Percentiles rank a stretch among this genome's conserved stretches.
Conservation (phyloP, 257 asterid genomes). For the Euphrasia confusa region DNA sequence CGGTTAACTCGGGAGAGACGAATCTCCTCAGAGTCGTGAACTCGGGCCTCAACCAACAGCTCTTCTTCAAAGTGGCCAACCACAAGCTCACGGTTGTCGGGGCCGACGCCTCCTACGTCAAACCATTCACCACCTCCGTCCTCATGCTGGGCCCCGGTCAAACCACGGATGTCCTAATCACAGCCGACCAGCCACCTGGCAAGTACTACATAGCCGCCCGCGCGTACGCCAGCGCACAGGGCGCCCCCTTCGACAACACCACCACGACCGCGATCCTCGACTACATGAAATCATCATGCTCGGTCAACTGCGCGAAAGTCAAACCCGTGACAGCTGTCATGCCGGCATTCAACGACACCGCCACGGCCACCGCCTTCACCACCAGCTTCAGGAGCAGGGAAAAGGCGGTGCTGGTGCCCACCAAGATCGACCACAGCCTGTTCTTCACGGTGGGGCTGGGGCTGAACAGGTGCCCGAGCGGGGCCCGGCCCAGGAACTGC, state of each 20-base stretch:
- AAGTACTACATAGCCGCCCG: constrained; percentile 84
- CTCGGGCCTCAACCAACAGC: constrained; percentile 77
- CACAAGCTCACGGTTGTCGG: constrained; percentile 87
- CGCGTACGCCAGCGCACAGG: constrained; percentile 85
- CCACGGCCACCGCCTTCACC: constrained; percentile 71
- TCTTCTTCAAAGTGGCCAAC: constrained; percentile 76
- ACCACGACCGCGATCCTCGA: constrained; percentile 88
- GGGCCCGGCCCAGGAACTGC: constrained; percentile 45
- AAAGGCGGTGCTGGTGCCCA: constrained; percentile 51
- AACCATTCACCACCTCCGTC: constrained; percentile 78
- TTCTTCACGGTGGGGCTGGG: constrained; percentile 80
- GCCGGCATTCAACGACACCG: constrained; percentile 79
- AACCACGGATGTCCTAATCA: constrained; percentile 83
- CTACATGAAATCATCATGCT: constrained; percentile 54
- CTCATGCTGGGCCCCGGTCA: constrained; percentile 96
- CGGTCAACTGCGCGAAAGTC: constrained; percentile 33
- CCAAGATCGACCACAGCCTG: constrained; percentile 64
- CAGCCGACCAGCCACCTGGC: constrained; percentile 60
- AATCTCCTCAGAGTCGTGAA: constrained; percentile 69
- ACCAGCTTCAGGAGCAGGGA: constrained; percentile 59
- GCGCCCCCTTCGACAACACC: constrained; percentile 81
- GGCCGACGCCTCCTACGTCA: constrained; percentile 75
- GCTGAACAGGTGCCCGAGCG: constrained; percentile 56
- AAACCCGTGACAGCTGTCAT: constrained; percentile 50
- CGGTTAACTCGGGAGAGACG: constrained; percentile 57